These are phyloP conservation scores for Solanum peruvianum DNA, from an alignment of 257 asterid genomes.

Conservation along the genomic window DNA sequence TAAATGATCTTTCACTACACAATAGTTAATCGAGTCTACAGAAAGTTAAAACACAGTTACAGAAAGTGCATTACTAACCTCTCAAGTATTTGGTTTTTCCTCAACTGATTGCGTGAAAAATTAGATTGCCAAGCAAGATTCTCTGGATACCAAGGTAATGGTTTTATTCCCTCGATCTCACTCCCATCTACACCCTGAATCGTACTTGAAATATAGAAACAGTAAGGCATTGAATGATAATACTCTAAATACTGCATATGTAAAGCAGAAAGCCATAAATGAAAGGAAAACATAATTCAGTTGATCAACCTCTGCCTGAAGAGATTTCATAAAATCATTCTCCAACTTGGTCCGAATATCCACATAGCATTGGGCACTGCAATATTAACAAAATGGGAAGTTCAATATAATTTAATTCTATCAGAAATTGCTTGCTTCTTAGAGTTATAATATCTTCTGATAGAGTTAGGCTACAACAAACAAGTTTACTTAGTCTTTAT, in stretches of 20 bases:
- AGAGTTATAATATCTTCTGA: neutral
- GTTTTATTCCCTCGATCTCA: slow-evolving; percentile 68
- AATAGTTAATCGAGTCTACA: neutral
- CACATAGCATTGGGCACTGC: slow-evolving; percentile 76
- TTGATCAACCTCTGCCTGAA: slow-evolving; percentile 71
- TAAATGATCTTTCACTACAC: neutral
- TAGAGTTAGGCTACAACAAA: neutral
- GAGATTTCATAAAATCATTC: slow-evolving; percentile 68
- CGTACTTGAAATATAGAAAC: neutral
- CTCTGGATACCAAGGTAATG: slow-evolving; percentile 91
- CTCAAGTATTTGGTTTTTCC: slow-evolving; percentile 84
- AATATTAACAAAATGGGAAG: neutral
- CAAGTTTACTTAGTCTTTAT: neutral
- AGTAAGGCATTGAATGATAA: neutral
- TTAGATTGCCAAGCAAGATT: slow-evolving; percentile 98
- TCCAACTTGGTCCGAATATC: slow-evolving; percentile 70
- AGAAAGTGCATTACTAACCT: slow-evolving; percentile 35
- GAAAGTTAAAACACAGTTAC: neutral
- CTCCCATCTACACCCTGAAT: slow-evolving; percentile 58
- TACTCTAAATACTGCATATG: neutral
- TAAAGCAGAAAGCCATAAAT: neutral
- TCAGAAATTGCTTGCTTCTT: neutral
- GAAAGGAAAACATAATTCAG: neutral
- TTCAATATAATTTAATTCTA: neutral
- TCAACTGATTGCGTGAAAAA: slow-evolving; percentile 81